phyloP scores from a whole-genome alignment of 371 early-diverging fungal genomes.

The Mucor sp. region DNA sequence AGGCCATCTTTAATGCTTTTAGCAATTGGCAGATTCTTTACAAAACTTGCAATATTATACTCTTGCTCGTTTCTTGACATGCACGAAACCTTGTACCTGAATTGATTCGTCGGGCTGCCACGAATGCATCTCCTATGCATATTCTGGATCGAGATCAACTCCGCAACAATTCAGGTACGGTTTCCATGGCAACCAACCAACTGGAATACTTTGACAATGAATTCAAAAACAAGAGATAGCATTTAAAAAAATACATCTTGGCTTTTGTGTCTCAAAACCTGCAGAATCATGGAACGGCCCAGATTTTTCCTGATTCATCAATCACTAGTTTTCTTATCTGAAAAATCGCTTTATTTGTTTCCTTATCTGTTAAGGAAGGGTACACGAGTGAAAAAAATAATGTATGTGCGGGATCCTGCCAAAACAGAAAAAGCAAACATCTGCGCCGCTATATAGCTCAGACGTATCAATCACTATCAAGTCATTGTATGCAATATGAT shows the following conservation, averaged over 20 bases:
- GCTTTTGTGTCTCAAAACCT: not conserved
- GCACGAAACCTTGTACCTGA: too few relatives aligned
- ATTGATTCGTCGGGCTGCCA: too few relatives aligned
- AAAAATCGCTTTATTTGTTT: slow-evolving; percentile 2
- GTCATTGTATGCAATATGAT: not conserved
- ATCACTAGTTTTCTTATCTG: not conserved
- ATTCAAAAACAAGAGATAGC: not conserved
- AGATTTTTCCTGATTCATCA: not conserved
- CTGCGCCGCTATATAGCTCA: not conserved
- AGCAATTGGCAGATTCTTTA: too few relatives aligned
- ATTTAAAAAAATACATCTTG: not conserved
- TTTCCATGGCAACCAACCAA: too few relatives aligned
- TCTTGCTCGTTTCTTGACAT: too few relatives aligned
- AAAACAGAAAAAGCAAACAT: not conserved
- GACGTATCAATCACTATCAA: not conserved
- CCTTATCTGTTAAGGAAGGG: not conserved
- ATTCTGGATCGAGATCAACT: too few relatives aligned
- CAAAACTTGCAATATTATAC: too few relatives aligned
- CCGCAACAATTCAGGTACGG: too few relatives aligned
- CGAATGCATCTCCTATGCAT: too few relatives aligned
- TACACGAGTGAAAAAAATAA: not conserved
- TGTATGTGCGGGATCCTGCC: not conserved
- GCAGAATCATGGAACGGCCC: not conserved
- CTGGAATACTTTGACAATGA: too few relatives aligned
- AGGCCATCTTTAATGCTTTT: not conserved